These are phyloP conservation scores for Solanum neorickii DNA, from an alignment of 257 asterid species.

Conservation along the genomic window DNA sequence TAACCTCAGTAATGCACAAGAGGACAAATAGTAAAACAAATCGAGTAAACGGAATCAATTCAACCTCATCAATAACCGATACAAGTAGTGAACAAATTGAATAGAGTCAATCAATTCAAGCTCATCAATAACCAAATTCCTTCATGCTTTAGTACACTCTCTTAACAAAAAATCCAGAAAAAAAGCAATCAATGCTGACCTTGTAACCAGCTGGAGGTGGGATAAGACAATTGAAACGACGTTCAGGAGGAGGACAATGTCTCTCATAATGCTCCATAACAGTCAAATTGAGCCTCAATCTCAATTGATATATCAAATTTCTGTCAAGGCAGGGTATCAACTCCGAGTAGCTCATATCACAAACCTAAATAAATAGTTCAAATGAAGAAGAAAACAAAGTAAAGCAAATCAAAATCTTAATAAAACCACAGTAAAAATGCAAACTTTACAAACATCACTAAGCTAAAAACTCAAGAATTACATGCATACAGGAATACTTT, in stretches of 20 bases:
- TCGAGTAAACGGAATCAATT: not conserved
- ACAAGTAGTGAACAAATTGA: not conserved
- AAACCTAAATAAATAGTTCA: conserved; percentile 32
- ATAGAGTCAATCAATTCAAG: not conserved
- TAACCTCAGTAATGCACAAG: not conserved
- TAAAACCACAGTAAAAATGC: not conserved
- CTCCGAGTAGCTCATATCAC: conserved; percentile 77
- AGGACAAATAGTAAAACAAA: not conserved
- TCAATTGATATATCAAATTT: conserved; percentile 52
- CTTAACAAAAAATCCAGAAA: not conserved
- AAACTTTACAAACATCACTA: not conserved
- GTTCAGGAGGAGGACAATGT: conserved; percentile 79
- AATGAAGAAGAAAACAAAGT: not conserved
- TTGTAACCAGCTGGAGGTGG: conserved; percentile 88
- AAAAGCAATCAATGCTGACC: conserved; percentile 33
- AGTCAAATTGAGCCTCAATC: conserved; percentile 56
- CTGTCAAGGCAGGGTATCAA: conserved; percentile 86
- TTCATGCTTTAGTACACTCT: not conserved
- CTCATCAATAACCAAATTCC: not conserved
- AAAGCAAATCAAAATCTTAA: not conserved
- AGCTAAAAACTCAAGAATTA: not conserved
- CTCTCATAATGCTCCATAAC: conserved; percentile 97
- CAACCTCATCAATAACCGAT: not conserved
- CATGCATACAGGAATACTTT: conserved; percentile 53
- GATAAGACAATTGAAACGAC: conserved; percentile 81